Evolutionary conservation across 352 stramenopile species (phyloP), one percentile per base, ranked within the genome.

Genomic region (Phytophthora tentaculata): DNA sequence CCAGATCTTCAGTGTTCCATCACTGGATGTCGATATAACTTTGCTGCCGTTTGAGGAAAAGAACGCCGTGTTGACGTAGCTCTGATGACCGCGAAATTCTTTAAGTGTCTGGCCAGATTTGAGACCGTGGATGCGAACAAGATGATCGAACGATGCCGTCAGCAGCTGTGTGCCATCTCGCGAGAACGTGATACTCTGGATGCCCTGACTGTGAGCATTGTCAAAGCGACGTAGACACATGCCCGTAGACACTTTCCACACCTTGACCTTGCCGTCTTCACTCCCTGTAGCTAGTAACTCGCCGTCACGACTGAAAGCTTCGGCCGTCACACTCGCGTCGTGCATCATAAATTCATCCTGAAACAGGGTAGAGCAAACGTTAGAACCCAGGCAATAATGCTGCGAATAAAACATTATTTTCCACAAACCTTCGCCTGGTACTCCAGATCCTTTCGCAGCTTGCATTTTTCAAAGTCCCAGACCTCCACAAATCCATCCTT

Each of bases 401-500:
- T 17, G 29, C 23, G 1, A 6, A 52, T 9, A 22, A 12, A 62
- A 22, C 52, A 56, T 3, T 19, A 57, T 5, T 52, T n/a, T 35
- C 8, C 9, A 26, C 52, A 28, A 50, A 89, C 83, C 68, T 91
- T 91, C 0, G 86, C 80, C 81, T 99, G 96, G 67, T 98, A 99
- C n/a, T 88, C 78, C 17, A 98, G 75, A 72, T 98, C 95, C 65
- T 95, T 97, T 19, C 90, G 80, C 51, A 98, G 63, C 37, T 86
- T 89, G 64, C 90, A 97, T 50, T 95, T 97, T 45, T 97, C 90
- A 61, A 84, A 77, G 75, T 98, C 91, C 94, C 94, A 99, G 41
- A 97, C 85, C 71, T 99, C 96, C 32, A 99, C 86, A 63, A 99
- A 97, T 5, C 95, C 95, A 72, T 99, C 96, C 47, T 97, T 97